phyloP scores from a whole-genome alignment of 2,329 filamentous ascomycete genomes.

The Colletotrichum caudatum region DNA sequence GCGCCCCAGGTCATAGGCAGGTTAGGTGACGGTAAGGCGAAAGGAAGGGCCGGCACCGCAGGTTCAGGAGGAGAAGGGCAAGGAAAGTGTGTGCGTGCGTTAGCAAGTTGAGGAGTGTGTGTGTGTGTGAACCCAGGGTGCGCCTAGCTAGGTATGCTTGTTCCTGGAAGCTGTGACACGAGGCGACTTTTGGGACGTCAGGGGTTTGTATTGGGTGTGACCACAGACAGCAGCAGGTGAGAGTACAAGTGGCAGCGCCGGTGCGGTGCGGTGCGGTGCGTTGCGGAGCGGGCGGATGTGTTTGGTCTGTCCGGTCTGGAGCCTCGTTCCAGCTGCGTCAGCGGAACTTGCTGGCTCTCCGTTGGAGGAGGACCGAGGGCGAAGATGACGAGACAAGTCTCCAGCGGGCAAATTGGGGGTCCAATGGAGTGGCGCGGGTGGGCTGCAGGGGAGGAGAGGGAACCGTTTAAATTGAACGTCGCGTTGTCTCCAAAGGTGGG shows the following conservation, averaged over 20 bases:
- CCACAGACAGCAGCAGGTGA: conserved; percentile 32
- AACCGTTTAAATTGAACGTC: conserved; percentile 41
- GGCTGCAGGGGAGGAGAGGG: conserved; percentile 15
- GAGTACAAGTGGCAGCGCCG: conserved; percentile 15
- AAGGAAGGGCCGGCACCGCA: conserved; percentile 22
- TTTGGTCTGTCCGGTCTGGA: conserved; percentile 9
- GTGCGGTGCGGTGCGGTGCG: conserved; percentile 1
- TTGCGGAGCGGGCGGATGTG: not conserved
- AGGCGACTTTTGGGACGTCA: conserved; percentile 37
- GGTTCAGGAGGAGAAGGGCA: conserved; percentile 6
- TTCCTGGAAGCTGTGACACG: conserved; percentile 26
- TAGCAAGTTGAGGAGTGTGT: too few species aligned
- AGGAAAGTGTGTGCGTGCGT: conserved; percentile 6
- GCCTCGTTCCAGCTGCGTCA: conserved; percentile 19
- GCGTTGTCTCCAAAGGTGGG: conserved; percentile 37
- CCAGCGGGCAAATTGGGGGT: conserved; percentile 40
- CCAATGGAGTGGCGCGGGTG: conserved; percentile 35
- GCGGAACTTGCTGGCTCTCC: not conserved
- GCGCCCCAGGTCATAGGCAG: conserved; percentile 7
- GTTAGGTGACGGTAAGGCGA: conserved; percentile 31
- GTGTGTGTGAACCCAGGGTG: too few species aligned
- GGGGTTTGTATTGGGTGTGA: conserved; percentile 34
- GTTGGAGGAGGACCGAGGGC: conserved; percentile 22
- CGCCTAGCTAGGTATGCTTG: not conserved
- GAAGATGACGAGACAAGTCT: conserved; percentile 33